phyloP scores from a whole-genome alignment of 1,284 basidiomycete species.

The Bondarzewia mesenterica region DNA sequence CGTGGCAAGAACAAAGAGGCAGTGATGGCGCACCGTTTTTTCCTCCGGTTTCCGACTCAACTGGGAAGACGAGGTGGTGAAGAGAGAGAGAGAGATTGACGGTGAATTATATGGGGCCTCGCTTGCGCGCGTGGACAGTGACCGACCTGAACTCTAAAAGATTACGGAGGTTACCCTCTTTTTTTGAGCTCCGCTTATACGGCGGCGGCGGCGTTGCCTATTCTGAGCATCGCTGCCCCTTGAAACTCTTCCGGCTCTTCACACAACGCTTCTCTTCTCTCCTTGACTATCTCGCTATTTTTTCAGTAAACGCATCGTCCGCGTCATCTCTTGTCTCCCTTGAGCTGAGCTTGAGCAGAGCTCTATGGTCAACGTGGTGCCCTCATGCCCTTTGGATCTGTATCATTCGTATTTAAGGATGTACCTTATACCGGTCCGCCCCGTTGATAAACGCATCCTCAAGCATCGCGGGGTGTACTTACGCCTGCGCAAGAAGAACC shows the following conservation, averaged over 20 bases:
- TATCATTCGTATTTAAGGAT: too few species aligned
- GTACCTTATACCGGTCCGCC: too few species aligned
- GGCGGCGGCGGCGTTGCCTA: constrained; percentile 1
- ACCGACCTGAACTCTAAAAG: constrained; percentile 33
- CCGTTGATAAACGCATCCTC: too few species aligned
- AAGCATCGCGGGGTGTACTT: too few species aligned
- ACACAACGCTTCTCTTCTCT: neutral
- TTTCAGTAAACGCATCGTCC: neutral
- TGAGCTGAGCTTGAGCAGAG: too few species aligned
- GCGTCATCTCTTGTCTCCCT: too few species aligned
- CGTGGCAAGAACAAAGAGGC: constrained; percentile 9
- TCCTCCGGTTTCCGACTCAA: constrained; percentile 22
- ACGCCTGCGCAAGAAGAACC: too few species aligned
- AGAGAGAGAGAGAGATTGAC: constrained; percentile 4
- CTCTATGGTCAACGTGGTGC: too few species aligned
- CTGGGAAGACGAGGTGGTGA: constrained; percentile 12
- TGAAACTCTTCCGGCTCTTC: constrained; percentile 15
- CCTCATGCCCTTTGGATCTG: too few species aligned
- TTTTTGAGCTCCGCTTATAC: constrained; percentile 22
- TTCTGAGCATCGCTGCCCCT: constrained; percentile 14
- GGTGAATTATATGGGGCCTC: constrained; percentile 12
- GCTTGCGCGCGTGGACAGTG: constrained; percentile 10
- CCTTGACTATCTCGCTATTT: neutral
- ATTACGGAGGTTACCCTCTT: constrained; percentile 39
- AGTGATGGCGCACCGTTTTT: constrained; percentile 19